phyloP scores from a whole-genome alignment of 345 rosid genomes.

The Anastatica hierochuntica region DNA sequence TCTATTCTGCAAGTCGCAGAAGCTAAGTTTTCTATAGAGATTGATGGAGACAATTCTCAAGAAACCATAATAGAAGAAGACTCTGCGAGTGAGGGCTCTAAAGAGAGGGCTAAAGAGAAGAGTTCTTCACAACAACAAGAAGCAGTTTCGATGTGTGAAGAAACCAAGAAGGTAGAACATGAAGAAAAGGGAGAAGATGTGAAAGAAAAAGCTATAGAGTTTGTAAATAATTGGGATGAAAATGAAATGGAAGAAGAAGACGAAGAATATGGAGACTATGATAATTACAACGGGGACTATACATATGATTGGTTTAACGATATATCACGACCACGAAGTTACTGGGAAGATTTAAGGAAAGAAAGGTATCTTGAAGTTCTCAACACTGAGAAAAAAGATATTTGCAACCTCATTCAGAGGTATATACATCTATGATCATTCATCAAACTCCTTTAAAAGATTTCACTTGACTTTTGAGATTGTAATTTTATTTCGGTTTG shows the following conservation, averaged over 20 bases:
- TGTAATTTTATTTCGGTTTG: not conserved
- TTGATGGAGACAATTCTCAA: too few species aligned
- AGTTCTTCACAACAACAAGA: too few species aligned
- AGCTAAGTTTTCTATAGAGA: too few species aligned
- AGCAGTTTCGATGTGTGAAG: too few species aligned
- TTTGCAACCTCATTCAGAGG: slow-evolving; percentile 68
- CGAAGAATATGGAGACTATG: slow-evolving; percentile 18
- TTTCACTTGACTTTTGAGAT: not conserved
- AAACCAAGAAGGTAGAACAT: not conserved
- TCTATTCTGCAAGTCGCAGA: not conserved
- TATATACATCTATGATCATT: slow-evolving; percentile 17
- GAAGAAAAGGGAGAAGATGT: not conserved
- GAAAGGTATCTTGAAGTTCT: slow-evolving; percentile 69
- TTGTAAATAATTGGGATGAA: slow-evolving; percentile 33
- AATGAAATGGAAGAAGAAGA: slow-evolving; percentile 28
- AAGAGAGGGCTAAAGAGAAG: too few species aligned
- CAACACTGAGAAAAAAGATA: slow-evolving; percentile 41
- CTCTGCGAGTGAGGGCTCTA: too few species aligned
- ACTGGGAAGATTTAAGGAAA: slow-evolving; percentile 70
- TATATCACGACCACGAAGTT: slow-evolving; percentile 78
- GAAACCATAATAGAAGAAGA: too few species aligned
- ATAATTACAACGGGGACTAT: slow-evolving; percentile 16
- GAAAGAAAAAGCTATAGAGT: slow-evolving; percentile 4
- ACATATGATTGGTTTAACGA: slow-evolving; percentile 67
- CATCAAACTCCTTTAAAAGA: too few species aligned